Base-by-base conservation (phyloP, 495 filamentous ascomycete genomes). In the Cercophora sp. region DNA sequence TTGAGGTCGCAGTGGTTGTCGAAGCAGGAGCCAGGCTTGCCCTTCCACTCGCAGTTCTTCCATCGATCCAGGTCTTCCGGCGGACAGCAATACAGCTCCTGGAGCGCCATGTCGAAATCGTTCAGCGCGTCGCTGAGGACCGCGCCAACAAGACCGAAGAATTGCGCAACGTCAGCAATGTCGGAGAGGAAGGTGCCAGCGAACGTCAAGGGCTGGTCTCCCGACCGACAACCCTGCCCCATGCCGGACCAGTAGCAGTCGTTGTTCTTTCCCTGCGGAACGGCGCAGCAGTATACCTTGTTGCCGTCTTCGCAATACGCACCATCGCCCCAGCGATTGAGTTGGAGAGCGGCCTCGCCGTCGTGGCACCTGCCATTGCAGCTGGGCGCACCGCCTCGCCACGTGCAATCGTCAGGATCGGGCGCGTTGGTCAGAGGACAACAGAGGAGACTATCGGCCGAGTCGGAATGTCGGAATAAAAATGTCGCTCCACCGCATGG, bases 11-110 rank as follows among this genome's bases (percentile, higher is more conserved):
- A 32, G 8, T 18, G 4, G 24, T 32, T 32, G 15, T 27, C 23
- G 43, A 15, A 47, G 43, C 15, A 47, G 29, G 6, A 8, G 29
- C 29, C 29, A 13, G 29, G 8, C 24, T 47, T 31, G 24, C 25
- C 43, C n/a, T 20, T 18, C 55, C 20, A 50, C 20, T 29, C 15
- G 13, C 47, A 50, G 11, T 37, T 48, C 9, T 54, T 15, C 11
- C 8, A 6, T 13, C 29, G 36, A 29, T 34, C 16, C 11, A 23
- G 37, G 4, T 24, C 34, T 8, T 16, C 18, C 19, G 27, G 13
- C 3, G 16, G n/a, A n/a, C 22, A 31, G 32, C 19, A 50, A 22
- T 18, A 39, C 11, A 52, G 37, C 34, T 13, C 8, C 8, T 6
- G 29, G 29, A 6, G 6, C 8, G 29, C 29, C 29, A 32, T 32